These are phyloP conservation scores for Aquilaria yunnanensis DNA, from an alignment of 345 rosid species.

Conservation along the genomic window DNA sequence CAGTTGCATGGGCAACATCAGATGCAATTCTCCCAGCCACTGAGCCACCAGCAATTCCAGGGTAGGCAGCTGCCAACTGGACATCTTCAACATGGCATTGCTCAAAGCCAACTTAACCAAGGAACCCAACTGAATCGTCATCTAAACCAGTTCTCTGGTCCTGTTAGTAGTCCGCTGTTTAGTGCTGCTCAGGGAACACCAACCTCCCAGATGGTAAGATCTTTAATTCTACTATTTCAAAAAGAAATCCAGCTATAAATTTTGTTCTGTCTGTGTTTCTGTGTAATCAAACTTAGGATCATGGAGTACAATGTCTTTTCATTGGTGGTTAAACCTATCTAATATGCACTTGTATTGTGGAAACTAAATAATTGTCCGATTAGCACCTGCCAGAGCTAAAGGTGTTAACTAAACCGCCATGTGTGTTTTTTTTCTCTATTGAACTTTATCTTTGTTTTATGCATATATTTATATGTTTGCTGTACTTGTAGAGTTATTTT, in stretches of 20 bases:
- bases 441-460: too few relatives aligned
- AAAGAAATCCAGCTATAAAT: neutral
- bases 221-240: constrained; percentile 6
- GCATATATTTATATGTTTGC: too few relatives aligned
- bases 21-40: constrained; percentile 83
- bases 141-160: constrained; percentile 68
- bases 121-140: constrained; percentile 71
- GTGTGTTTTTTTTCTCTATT: too few relatives aligned
- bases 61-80: constrained; percentile 76
- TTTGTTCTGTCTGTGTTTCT: neutral
- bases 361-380: too few relatives aligned
- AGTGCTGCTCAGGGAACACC: constrained; percentile 86
- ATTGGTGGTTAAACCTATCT: neutral
- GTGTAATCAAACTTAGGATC: neutral
- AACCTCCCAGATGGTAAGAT: constrained; percentile 75
- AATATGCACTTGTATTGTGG: too few relatives aligned
- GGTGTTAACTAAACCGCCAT: too few relatives aligned
- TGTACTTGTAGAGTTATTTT: neutral
- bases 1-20: constrained; percentile 83
- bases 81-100: constrained; percentile 70
- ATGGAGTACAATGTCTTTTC: neutral
- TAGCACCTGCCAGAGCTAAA: too few relatives aligned
- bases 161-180: constrained; percentile 70
- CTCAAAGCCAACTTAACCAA: constrained; percentile 85
- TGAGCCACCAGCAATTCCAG: constrained; percentile 88